These are phyloP conservation scores for Xylaria intraflava DNA, from an alignment of 495 filamentous ascomycete genomes.

Conservation along the genomic window DNA sequence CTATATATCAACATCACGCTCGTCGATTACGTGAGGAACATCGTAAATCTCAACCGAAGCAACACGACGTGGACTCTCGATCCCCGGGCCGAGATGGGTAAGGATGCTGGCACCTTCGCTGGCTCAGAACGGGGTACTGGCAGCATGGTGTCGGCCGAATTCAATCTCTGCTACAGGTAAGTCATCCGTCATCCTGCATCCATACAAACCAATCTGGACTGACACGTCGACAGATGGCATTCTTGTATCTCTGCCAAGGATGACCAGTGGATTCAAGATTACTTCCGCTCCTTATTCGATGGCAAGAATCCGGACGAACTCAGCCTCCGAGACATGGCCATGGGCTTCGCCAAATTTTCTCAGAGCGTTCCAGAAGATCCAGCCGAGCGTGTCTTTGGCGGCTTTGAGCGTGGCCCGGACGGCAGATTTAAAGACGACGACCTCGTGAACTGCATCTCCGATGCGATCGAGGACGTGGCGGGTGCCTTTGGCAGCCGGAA, in stretches of 20 bases:
- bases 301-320: conserved; percentile 47
- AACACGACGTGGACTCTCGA: conserved; percentile 74
- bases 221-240: conserved; percentile 50
- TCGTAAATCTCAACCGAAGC: conserved; percentile 67
- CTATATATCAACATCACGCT: conserved; percentile 75
- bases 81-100: conserved; percentile 53
- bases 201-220: background rate
- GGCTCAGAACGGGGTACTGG: conserved; percentile 54
- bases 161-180: conserved; percentile 44
- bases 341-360: conserved; percentile 56
- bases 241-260: conserved; percentile 67
- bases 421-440: conserved; percentile 62
- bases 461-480: conserved; percentile 58
- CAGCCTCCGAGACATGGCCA: conserved; percentile 49
- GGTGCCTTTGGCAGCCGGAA: conserved; percentile 64
- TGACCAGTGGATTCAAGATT: conserved; percentile 64
- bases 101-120: conserved; percentile 38
- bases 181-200: background rate
- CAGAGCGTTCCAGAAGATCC: conserved; percentile 54
- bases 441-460: conserved; percentile 59
- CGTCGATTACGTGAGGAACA: conserved; percentile 74
- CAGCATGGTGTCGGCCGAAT: conserved; percentile 67
- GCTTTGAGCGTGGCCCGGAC: conserved; percentile 51
- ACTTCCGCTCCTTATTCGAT: conserved; percentile 57
- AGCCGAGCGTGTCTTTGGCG: conserved; percentile 55